Conservation (phyloP, 768 basidiomycete genomes). For the Hypsizygus marmoreus region DNA sequence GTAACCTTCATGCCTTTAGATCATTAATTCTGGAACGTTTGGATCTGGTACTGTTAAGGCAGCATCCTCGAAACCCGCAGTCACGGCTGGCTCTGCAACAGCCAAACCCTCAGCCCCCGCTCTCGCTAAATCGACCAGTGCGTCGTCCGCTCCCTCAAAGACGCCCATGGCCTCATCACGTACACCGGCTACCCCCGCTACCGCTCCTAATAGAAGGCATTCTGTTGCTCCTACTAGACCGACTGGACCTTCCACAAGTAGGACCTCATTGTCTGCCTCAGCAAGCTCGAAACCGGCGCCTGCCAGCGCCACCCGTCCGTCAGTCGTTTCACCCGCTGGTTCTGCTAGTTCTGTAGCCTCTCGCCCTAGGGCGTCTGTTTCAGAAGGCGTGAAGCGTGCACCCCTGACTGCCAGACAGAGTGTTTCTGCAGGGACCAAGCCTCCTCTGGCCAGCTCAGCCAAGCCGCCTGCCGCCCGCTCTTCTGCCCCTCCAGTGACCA, state of each 20-base stretch:
- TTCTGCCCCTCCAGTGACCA: constrained; percentile 35
- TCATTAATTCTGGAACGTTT: constrained; percentile 67
- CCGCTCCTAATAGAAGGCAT: constrained; percentile 40
- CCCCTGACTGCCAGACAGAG: constrained; percentile 43
- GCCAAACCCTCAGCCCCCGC: constrained; percentile 24
- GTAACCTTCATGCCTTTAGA: constrained; percentile 35
- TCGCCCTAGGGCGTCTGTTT: constrained; percentile 68
- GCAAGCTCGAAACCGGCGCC: constrained; percentile 37
- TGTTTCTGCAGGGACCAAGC: constrained; percentile 36
- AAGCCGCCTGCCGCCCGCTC: constrained; percentile 32
- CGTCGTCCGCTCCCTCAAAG: constrained; percentile 39
- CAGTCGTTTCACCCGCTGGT: constrained; percentile 59
- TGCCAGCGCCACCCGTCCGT: constrained; percentile 41
- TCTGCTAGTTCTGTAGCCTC: constrained; percentile 47
- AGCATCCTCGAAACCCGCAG: constrained; percentile 43
- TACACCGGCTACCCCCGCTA: constrained; percentile 33
- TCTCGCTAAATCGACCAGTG: constrained; percentile 40
- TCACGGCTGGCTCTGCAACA: constrained; percentile 3
- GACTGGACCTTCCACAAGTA: constrained; percentile 32
- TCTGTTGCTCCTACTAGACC: constrained; percentile 46
- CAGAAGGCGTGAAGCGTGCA: constrained; percentile 63
- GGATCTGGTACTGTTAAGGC: constrained; percentile 56
- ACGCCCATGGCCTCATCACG: constrained; percentile 35
- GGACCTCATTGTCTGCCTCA: constrained; percentile 42
- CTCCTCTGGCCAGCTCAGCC: constrained; percentile 31